Conservation (phyloP, 441 rosid genomes). For the Aleurites moluccanus region DNA sequence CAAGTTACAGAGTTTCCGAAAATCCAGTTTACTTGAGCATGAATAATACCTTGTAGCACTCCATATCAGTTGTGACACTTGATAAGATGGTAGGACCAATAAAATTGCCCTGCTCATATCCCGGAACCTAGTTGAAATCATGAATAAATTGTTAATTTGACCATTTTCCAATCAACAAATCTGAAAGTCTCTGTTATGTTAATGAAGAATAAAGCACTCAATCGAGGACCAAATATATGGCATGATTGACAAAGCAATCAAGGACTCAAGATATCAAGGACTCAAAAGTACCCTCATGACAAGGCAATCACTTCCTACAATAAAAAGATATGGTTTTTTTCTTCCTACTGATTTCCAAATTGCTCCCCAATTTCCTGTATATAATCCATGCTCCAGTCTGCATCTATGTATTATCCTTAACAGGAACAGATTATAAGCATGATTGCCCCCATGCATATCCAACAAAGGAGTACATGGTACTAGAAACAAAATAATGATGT, state of each 20-base stretch:
- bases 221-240: not conserved
- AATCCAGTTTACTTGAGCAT: not conserved
- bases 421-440: not conserved
- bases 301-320: not conserved
- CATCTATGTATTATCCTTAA: not conserved
- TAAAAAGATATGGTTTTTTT: not conserved
- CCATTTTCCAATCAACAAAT: constrained; percentile 4
- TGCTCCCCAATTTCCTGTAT: not conserved
- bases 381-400: not conserved
- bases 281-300: not conserved
- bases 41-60: constrained; percentile 77
- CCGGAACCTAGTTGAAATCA: constrained; percentile 68
- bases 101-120: constrained; percentile 83
- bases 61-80: constrained; percentile 82
- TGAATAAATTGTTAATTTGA: not conserved
- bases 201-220: constrained; percentile 8
- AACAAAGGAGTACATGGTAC: not conserved
- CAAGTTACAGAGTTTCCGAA: constrained; percentile 7
- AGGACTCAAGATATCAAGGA: too few species aligned
- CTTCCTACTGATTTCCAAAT: not conserved
- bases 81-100: constrained; percentile 88
- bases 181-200: not conserved
- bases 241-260: too few species aligned
- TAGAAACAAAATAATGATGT: constrained; percentile 5
- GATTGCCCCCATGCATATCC: not conserved